Conservation (phyloP, 2,329 filamentous ascomycete species). For the Ascochyta koolunga region DNA sequence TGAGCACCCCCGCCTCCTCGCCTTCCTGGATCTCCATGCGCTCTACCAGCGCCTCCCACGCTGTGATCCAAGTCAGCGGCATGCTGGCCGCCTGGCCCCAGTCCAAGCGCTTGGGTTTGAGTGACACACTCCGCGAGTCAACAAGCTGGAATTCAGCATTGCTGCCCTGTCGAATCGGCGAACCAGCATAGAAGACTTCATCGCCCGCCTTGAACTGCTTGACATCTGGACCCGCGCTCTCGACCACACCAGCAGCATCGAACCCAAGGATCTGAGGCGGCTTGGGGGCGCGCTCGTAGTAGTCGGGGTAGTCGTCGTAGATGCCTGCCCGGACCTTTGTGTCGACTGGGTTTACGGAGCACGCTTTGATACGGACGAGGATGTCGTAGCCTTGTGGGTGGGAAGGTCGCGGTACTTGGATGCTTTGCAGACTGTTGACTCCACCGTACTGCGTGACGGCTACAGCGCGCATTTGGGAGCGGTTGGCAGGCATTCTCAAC, state of each 20-base stretch:
- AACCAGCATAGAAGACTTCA: constrained; percentile 52
- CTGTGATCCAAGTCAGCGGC: constrained; percentile 17
- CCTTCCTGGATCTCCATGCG: constrained; percentile 49
- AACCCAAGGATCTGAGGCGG: constrained; percentile 12
- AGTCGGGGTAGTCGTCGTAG: constrained; percentile 40
- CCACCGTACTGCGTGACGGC: constrained; percentile 38
- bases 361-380: constrained; percentile 34
- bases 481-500: neutral
- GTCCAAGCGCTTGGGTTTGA: constrained; percentile 48
- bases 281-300: constrained; percentile 15
- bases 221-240: constrained; percentile 6
- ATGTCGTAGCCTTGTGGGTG: constrained; percentile 43
- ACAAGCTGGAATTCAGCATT: constrained; percentile 54
- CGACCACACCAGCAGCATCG: constrained; percentile 15
- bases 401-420: constrained; percentile 40
- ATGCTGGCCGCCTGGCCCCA: constrained; percentile 14
- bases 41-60: constrained; percentile 47
- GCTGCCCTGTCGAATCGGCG: constrained; percentile 49
- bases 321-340: constrained; percentile 30
- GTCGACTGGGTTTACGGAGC: constrained; percentile 33
- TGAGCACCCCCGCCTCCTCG: constrained; percentile 46
- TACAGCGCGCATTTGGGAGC: constrained; percentile 38
- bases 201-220: constrained; percentile 46
- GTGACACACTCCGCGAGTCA: constrained; percentile 48
- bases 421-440: constrained; percentile 33